phyloP scores from a whole-genome alignment of 1,284 basidiomycete genomes.

The Trichosporon ovoides region DNA sequence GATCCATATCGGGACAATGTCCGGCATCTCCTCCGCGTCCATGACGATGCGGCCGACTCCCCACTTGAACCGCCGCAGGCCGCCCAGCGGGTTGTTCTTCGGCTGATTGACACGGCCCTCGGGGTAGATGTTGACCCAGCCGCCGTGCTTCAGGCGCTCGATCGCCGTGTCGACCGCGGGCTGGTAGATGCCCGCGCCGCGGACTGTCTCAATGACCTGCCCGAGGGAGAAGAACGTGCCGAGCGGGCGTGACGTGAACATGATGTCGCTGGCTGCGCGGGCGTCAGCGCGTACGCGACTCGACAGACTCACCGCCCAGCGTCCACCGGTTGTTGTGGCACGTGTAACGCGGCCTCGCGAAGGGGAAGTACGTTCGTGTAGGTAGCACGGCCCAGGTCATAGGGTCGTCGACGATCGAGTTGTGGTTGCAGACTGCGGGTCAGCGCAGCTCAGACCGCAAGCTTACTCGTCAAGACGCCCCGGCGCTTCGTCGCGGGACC shows the following conservation, averaged over 20 bases:
- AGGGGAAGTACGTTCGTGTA: constrained; percentile 55
- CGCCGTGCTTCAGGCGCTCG: constrained; percentile 67
- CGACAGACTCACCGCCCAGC: constrained; percentile 32
- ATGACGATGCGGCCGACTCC: constrained; percentile 82
- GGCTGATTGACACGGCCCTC: constrained; percentile 89
- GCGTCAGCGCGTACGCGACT: not conserved
- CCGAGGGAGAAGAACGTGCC: constrained; percentile 80
- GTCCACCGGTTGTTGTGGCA: constrained; percentile 46
- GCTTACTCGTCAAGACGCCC: constrained; percentile 72
- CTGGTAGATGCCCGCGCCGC: constrained; percentile 86
- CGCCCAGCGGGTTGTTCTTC: constrained; percentile 54
- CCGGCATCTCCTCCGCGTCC: constrained; percentile 65
- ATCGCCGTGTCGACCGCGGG: constrained; percentile 77
- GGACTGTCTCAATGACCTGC: constrained; percentile 88
- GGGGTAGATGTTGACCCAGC: constrained; percentile 90
- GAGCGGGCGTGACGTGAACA: constrained; percentile 86
- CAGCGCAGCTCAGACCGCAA: not conserved
- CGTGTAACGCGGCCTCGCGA: constrained; percentile 33
- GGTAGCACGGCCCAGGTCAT: constrained; percentile 75
- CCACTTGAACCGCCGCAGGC: constrained; percentile 87
- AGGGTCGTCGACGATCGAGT: constrained; percentile 61
- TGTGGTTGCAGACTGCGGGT: constrained; percentile 76
- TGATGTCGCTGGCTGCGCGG: constrained; percentile 74
- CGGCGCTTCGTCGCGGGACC: constrained; percentile 48
- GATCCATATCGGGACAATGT: constrained; percentile 93